Evolutionary conservation across 352 stramenopile genomes (phyloP).

Genomic region (Phytophthora sansomeana): DNA sequence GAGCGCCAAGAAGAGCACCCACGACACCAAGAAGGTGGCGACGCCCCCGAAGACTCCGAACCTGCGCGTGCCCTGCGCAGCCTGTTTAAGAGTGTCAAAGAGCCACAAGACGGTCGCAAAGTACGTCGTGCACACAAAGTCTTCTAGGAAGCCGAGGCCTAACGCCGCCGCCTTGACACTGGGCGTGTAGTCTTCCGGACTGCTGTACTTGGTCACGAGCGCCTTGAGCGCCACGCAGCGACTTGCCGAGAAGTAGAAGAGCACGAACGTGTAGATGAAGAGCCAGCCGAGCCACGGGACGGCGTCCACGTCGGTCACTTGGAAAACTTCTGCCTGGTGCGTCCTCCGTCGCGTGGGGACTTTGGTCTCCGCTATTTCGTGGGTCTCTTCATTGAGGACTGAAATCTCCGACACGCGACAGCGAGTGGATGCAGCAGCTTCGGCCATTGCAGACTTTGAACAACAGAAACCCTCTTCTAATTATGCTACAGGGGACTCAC

Average conservation of each 20-base stretch:
- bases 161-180: slow-evolving; percentile 25
- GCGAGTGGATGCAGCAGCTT: too few relatives aligned
- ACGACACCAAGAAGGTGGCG: slow-evolving; percentile 20
- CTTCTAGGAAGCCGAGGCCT: slow-evolving; percentile 27
- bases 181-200: slow-evolving; percentile 6
- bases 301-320: background rate
- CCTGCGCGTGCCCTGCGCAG: background rate
- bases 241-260: slow-evolving; percentile 29
- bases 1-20: slow-evolving; percentile 25
- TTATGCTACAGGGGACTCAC: too few relatives aligned
- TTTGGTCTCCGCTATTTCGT: slow-evolving; percentile 8
- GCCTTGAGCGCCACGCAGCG: slow-evolving; percentile 26
- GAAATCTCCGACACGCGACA: too few relatives aligned
- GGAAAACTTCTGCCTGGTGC: slow-evolving; percentile 7
- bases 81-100: slow-evolving; percentile 23
- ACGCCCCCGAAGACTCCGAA: slow-evolving; percentile 1
- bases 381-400: background rate
- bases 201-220: slow-evolving; percentile 31
- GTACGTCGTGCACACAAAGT: slow-evolving; percentile 43
- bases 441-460: background rate
- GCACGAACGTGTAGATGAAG: slow-evolving; percentile 28
- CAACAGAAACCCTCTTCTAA: too few relatives aligned
- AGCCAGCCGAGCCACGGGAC: slow-evolving; percentile 27
- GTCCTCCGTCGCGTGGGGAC: background rate
- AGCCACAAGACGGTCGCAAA: slow-evolving; percentile 30